These are phyloP conservation scores for Glycine latifolia DNA, from an alignment of 306 rosid genomes.

Conservation along the genomic window DNA sequence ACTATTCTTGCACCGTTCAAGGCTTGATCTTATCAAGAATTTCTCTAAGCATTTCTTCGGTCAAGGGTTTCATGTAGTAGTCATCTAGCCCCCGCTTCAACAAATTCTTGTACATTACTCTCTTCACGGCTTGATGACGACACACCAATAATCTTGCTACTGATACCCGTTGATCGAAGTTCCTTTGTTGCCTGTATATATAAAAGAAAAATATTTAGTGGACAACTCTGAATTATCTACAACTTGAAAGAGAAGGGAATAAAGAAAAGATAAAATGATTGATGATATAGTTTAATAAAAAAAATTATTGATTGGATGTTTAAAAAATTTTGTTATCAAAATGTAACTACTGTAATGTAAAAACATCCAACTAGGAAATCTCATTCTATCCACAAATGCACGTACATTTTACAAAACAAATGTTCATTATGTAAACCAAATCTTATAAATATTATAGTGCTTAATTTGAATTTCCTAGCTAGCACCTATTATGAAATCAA, in stretches of 20 bases:
- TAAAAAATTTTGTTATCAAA: too few relatives aligned
- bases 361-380: not conserved
- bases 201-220: too few relatives aligned
- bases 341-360: too few relatives aligned
- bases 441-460: not conserved
- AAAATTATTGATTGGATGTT: too few relatives aligned
- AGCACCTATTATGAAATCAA: not conserved
- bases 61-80: conserved; percentile 69
- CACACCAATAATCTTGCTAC: conserved; percentile 65
- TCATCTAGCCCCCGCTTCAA: conserved; percentile 74
- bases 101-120: conserved; percentile 50
- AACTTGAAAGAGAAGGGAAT: too few relatives aligned
- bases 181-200: conserved; percentile 62
- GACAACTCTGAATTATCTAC: too few relatives aligned
- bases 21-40: conserved; percentile 46
- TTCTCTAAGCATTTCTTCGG: conserved; percentile 49
- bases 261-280: too few relatives aligned
- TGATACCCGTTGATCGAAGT: conserved; percentile 68
- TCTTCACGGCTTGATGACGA: conserved; percentile 50
- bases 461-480: not conserved
- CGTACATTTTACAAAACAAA: not conserved
- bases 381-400: not conserved
- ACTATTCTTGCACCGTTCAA: too few relatives aligned
- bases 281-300: too few relatives aligned
- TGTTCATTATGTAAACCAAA: not conserved